A percentile compares a stretch with the other conserved stretches of the same genome.
Conservation (phyloP, 148 eudicot species). For the Cornus kousa region DNA sequence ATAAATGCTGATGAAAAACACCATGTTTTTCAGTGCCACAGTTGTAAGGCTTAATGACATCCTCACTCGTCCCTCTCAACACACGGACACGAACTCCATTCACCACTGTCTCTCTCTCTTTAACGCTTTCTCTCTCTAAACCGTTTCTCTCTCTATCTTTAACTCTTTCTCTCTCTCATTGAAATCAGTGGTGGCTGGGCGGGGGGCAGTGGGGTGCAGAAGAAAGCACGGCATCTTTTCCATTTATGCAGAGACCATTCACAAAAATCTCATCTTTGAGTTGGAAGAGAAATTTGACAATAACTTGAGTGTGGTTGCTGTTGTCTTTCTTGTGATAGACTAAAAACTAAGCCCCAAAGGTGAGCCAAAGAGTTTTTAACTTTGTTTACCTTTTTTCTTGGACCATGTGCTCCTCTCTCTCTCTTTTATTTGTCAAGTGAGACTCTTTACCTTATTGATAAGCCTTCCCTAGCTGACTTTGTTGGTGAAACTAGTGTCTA, state of each 20-base stretch:
- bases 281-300: constrained; percentile 8
- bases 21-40: constrained; percentile 55
- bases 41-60: constrained; percentile 29
- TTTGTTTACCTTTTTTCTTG: no score
- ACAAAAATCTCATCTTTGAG: not conserved
- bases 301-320: constrained; percentile 2
- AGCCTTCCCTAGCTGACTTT: no score
- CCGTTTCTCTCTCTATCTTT: no score
- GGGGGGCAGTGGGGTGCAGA: not conserved
- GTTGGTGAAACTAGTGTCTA: no score
- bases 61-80: constrained; percentile 34
- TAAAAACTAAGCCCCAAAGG: no score
- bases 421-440: no score
- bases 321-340: not conserved
- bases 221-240: constrained; percentile 15
- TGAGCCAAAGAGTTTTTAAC: no score
- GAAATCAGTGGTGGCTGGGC: not conserved
- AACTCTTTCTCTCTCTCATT: constrained; percentile 14
- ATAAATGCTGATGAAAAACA: constrained; percentile 22
- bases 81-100: constrained; percentile 22
- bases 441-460: no score
- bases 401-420: no score
- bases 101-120: not conserved
- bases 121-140: no score
- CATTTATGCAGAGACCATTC: constrained; percentile 9